Conservation (phyloP, 345 rosid genomes). For the Bruguiera gymnorhiza region DNA sequence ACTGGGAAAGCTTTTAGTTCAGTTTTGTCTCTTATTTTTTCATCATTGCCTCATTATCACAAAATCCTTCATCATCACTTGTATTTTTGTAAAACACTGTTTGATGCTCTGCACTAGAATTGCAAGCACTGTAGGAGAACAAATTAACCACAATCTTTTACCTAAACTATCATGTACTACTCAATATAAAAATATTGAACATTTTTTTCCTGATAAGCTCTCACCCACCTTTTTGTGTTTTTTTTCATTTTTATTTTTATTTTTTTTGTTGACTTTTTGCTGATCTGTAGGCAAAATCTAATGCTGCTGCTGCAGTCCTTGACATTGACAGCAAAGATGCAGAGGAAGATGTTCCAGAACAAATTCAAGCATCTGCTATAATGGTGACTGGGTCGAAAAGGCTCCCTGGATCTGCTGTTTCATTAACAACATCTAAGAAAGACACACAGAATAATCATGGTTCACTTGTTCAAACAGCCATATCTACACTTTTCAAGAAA, state of each 20-base stretch:
- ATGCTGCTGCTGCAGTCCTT: constrained; percentile 20
- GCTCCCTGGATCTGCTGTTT: constrained; percentile 24
- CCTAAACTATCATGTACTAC: constrained; percentile 32
- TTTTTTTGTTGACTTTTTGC: constrained; percentile 2
- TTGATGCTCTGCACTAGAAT: constrained; percentile 23
- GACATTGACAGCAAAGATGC: constrained; percentile 14
- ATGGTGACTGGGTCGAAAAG: constrained; percentile 31
- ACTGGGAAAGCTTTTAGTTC: constrained; percentile 5
- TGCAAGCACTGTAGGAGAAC: constrained; percentile 18
- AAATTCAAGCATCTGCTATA: constrained; percentile 15
- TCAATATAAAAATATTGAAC: constrained; percentile 12
- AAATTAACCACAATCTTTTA: constrained; percentile 12
- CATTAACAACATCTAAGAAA: constrained; percentile 35
- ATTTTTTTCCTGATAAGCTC: not conserved
- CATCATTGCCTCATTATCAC: constrained; percentile 8
- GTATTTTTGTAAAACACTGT: constrained; percentile 11
- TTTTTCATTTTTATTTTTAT: not conserved
- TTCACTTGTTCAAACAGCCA: constrained; percentile 73
- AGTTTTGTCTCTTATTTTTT: not conserved
- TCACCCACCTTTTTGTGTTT: constrained; percentile 2
- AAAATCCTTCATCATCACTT: constrained; percentile 14
- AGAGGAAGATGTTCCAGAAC: constrained; percentile 15
- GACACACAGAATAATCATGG: constrained; percentile 26
- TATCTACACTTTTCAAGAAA: constrained; percentile 69
- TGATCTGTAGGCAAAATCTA: constrained; percentile 26